phyloP scores from a whole-genome alignment of 768 basidiomycete genomes.

The Tephrocybe sp. region DNA sequence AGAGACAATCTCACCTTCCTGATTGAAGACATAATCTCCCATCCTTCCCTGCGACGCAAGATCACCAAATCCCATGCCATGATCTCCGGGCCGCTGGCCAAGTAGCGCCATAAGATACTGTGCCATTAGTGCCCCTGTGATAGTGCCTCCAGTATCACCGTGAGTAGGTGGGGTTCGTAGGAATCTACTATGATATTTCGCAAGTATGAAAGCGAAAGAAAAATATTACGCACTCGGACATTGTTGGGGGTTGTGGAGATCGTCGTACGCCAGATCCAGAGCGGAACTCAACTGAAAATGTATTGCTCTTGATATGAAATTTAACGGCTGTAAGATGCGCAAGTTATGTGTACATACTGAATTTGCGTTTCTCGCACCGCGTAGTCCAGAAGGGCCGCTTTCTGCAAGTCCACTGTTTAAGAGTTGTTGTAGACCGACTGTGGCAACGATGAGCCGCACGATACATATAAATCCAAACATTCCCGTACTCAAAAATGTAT shows the following conservation, averaged over 20 bases:
- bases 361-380: constrained; percentile 7
- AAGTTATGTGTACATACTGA: constrained; percentile 2
- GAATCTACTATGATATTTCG: constrained; percentile 24
- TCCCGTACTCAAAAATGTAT: constrained; percentile 49
- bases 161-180: constrained; percentile 24
- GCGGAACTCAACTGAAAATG: constrained; percentile 16
- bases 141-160: constrained; percentile 33
- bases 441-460: constrained; percentile 2
- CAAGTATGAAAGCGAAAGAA: not conserved
- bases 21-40: constrained; percentile 92
- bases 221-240: constrained; percentile 49
- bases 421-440: constrained; percentile 35
- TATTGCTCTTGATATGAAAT: constrained; percentile 9
- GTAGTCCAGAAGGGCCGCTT: constrained; percentile 5
- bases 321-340: too few species aligned
- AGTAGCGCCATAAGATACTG: constrained; percentile 71
- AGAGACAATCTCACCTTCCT: constrained; percentile 60
- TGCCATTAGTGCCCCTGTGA: constrained; percentile 63
- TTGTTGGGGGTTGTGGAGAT: constrained; percentile 34
- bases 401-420: constrained; percentile 33
- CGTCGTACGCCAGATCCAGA: constrained; percentile 11
- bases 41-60: constrained; percentile 52
- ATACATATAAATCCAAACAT: not conserved
- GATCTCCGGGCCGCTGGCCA: constrained; percentile 41
- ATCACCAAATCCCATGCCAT: constrained; percentile 24